Evolutionary conservation across 2,329 filamentous ascomycete genomes (phyloP).

Genomic region (Cercospora citrullina): DNA sequence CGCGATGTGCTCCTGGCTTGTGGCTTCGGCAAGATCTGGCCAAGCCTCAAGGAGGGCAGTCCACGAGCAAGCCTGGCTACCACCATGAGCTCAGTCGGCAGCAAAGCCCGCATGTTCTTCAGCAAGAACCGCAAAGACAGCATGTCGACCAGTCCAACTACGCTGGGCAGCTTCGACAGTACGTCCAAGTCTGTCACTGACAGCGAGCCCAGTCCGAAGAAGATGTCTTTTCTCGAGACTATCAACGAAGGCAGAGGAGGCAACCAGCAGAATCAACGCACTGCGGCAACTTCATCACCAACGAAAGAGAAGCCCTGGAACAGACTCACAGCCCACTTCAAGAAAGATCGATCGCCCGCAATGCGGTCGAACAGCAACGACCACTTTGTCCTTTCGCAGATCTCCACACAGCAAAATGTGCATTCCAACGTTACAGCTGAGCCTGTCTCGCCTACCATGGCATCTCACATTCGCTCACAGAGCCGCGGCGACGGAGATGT

Average conservation of each 20-base stretch:
- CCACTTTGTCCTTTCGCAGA: slow-evolving; percentile 20
- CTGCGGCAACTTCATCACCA: background rate
- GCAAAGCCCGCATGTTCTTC: slow-evolving; percentile 34
- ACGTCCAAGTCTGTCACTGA: slow-evolving; percentile 18
- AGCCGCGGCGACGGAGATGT: slow-evolving; percentile 25
- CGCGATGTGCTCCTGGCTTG: slow-evolving; percentile 46
- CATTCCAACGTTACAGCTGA: slow-evolving; percentile 20
- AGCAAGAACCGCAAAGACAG: slow-evolving; percentile 14
- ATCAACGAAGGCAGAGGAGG: slow-evolving; percentile 22
- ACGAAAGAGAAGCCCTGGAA: slow-evolving; percentile 10
- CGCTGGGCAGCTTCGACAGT: slow-evolving; percentile 12
- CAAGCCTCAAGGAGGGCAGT: slow-evolving; percentile 18
- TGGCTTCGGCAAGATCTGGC: slow-evolving; percentile 41
- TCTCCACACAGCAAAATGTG: slow-evolving; percentile 10
- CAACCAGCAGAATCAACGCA: slow-evolving; percentile 1
- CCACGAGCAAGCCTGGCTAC: slow-evolving; percentile 14
- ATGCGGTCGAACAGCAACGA: slow-evolving; percentile 12
- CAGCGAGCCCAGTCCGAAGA: slow-evolving; percentile 25
- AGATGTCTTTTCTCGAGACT: slow-evolving; percentile 27
- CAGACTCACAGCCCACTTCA: slow-evolving; percentile 17
- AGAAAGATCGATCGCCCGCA: slow-evolving; percentile 1
- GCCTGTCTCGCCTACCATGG: slow-evolving; percentile 23
- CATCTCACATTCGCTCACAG: slow-evolving; percentile 15
- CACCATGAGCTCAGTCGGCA: slow-evolving; percentile 30
- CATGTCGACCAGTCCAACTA: slow-evolving; percentile 14